Evolutionary conservation across 345 rosid genomes (phyloP), one percentile per base, ranked within the genome.

Genomic region (Bruguiera gymnorhiza): DNA sequence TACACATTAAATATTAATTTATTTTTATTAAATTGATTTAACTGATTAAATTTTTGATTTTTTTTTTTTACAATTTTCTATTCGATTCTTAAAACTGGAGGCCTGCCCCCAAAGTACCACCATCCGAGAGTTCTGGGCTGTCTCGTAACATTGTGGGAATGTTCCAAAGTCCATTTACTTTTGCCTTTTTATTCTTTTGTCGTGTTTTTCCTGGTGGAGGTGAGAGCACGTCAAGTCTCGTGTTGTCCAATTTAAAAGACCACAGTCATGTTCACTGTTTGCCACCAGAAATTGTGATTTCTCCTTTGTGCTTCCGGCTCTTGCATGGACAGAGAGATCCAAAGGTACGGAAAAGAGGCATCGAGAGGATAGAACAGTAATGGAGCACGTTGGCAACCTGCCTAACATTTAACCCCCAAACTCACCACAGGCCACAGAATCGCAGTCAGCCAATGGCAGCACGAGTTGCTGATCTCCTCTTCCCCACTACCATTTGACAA

Each of bases 371-470:
- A 61, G 89, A 82, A 63, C 73, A 29, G 83, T 21, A 75, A 76
- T 50, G 54, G 63, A 73, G 76, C 88, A 84, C 89, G 88, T 83
- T 64, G 63, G 50, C 19, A 67, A 57, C 46, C 26, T 24, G 63
- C 62, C 21, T 56, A 57, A 57, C 36, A 19, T 57, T 54, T 24
- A 56, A 50, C 59, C 60, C 34, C 10, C 3, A 31, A 48, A 23
- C 31, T 56, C 57, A 55, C 53, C 70, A 57, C 80, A 60, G 54
- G 55, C 79, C 79, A 71, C 76, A 77, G 70, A 85, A 79, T 83
- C 87, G 23, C 60, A 57, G 30, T n/a, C 72, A 66, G 65, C 92
- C 89, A 84, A 89, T 86, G 73, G 76, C 65, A 78, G 0, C 62
- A 29, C 80, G 56, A 62, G 16, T 23, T 69, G 70, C 34, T 67